Evolutionary conservation across 106 monocot species (phyloP).

Genomic region (Chionographis japonica): DNA sequence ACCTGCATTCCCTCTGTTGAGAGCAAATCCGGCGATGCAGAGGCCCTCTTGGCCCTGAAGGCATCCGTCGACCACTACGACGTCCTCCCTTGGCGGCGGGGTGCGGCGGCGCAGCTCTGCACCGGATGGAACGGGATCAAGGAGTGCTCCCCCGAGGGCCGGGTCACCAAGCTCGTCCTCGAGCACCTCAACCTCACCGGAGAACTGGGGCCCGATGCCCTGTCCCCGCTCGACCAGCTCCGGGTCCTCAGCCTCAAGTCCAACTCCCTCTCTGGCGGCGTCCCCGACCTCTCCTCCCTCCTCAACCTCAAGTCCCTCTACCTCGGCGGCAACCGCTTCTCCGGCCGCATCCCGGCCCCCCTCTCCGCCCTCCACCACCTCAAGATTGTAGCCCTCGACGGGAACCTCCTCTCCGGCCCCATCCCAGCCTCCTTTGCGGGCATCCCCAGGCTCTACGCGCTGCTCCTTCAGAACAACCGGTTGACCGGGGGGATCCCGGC

Average conservation of each 20-base stretch:
- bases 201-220: slow-evolving; percentile 8
- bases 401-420: slow-evolving; percentile 57
- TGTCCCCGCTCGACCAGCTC: slow-evolving; percentile 68
- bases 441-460: slow-evolving; percentile 44
- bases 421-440: slow-evolving; percentile 47
- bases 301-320: slow-evolving; percentile 69
- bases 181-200: slow-evolving; percentile 81
- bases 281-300: slow-evolving; percentile 69
- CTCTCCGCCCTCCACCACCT: slow-evolving; percentile 65
- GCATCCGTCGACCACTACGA: slow-evolving; percentile 33
- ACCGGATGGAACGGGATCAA: slow-evolving; percentile 56
- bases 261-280: slow-evolving; percentile 59
- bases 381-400: slow-evolving; percentile 60
- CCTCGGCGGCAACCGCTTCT: slow-evolving; percentile 65
- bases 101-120: slow-evolving; percentile 29
- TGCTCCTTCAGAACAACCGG: slow-evolving; percentile 58
- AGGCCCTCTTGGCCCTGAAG: slow-evolving; percentile 63
- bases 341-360: slow-evolving; percentile 51
- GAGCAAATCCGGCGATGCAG: slow-evolving; percentile 23
- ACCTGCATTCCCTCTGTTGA: background rate
- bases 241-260: slow-evolving; percentile 91
- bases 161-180: slow-evolving; percentile 83
- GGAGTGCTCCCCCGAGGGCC: slow-evolving; percentile 46
- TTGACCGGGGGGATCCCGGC: slow-evolving; percentile 60
- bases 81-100: slow-evolving; percentile 45